phyloP scores from a whole-genome alignment of 768 basidiomycete species.

The Lactifluus subvellereus region DNA sequence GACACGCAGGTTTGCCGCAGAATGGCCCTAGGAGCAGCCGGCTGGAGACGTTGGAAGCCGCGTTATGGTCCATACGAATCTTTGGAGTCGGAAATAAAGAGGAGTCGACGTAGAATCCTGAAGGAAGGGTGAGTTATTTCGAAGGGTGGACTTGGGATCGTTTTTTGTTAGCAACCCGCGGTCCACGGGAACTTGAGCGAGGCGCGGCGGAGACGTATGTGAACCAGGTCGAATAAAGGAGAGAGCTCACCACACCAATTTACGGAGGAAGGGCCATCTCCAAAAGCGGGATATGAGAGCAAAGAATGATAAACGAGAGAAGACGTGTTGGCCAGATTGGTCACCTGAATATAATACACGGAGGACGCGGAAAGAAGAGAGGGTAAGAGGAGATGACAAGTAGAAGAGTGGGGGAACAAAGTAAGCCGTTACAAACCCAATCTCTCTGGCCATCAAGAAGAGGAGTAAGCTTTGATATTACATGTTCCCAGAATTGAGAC shows the following conservation, averaged over 20 bases:
- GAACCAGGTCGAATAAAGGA: slow-evolving; percentile 7
- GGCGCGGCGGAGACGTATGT: background rate
- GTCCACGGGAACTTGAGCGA: slow-evolving; percentile 3
- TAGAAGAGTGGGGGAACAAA: background rate
- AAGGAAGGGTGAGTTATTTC: slow-evolving; percentile 16
- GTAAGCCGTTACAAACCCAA: slow-evolving; percentile 50
- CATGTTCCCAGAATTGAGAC: slow-evolving; percentile 73
- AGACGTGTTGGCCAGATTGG: slow-evolving; percentile 83
- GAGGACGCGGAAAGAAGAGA: background rate
- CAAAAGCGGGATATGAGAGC: slow-evolving; percentile 64
- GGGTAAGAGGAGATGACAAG: background rate
- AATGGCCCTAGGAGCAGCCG: slow-evolving; percentile 75
- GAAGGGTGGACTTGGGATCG: slow-evolving; percentile 29
- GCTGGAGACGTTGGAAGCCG: slow-evolving; percentile 10
- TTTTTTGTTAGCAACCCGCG: slow-evolving; percentile 22
- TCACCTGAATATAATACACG: slow-evolving; percentile 44
- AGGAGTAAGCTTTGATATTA: slow-evolving; percentile 53
- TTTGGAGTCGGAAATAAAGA: slow-evolving; percentile 52
- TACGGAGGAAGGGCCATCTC: slow-evolving; percentile 57
- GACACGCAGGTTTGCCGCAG: slow-evolving; percentile 88
- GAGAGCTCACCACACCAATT: slow-evolving; percentile 88
- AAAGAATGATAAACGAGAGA: slow-evolving; percentile 77
- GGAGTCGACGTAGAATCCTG: slow-evolving; percentile 83
- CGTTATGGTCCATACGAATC: slow-evolving; percentile 19
- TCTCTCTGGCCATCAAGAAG: slow-evolving; percentile 63